Evolutionary conservation across 768 basidiomycete genomes (phyloP), one percentile per base, ranked within the genome.

Genomic region (Cystobasidium onofrii): DNA sequence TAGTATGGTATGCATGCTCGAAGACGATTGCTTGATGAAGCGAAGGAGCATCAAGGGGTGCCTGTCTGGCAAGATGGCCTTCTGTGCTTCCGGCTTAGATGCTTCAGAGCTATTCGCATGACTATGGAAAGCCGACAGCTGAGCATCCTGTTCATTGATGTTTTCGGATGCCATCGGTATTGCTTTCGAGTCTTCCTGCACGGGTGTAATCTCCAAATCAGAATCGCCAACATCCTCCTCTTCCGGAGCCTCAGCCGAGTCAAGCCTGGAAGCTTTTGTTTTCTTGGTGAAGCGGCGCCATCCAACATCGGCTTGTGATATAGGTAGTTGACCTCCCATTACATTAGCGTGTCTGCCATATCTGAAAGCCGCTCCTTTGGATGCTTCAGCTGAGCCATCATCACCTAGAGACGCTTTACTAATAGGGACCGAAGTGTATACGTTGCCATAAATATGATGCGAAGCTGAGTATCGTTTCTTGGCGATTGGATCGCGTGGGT

Each of bases 391-490:
- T 27, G 31, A 23, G 10, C 54, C 69, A 31, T 60, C 31, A 10
- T 55, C 25, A 23, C 55, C 10, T 12, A 71, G 18, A 15, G 55
- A 9, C 18, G 4, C 29, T 2, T 33, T 41, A 13, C 15, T 36
- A 36, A 71, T 71, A n/a, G 54, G 50, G 4, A 33, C 33, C 3
- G 69, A 54, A 36, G 69, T 57, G 29, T 71, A 71, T 3, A 71
- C 55, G 9, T 34, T 71, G 20, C 69, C 69, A 34, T 54, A 71
- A 10, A 52, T 61, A 36, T n/a, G 31, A 41, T 71, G 52, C n/a
- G 69, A 71, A 34, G 55, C 69, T 34, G 18, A 7, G 41, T 7
- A 60, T 31, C 33, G 25, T 18, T 55, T 43, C 20, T 43, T 46
- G 18, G 20, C 6, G 18, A 36, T 34, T 34, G 50, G 69, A 27